Base-by-base conservation (phyloP, 2,329 filamentous ascomycete species). In the Pseudogymnoascus sp. region DNA sequence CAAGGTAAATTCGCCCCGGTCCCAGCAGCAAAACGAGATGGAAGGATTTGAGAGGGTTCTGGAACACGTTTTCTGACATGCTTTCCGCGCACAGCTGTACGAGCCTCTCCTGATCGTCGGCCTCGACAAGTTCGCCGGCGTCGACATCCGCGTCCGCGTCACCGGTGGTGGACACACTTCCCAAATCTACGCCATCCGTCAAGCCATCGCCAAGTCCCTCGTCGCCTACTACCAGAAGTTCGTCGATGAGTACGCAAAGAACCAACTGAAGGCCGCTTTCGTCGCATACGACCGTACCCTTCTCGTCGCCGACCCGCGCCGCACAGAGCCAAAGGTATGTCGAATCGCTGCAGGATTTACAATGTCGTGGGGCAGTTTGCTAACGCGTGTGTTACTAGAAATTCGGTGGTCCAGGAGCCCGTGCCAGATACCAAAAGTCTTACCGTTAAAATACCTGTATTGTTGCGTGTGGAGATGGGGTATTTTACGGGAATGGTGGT, bases 171-270 rank as follows among this genome's bases (percentile, higher is more conserved):
- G 93, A 83, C 93, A 97, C 85, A 92, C 89, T 70, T 96, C 90
- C 65, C 92, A 97, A 81, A 85, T 96, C 81, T 97, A 97, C 82
- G 94, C 94, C 78, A 91, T 97, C 84, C 92, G 94, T 74, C 94
- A 99, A 84, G 93, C 94, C 74, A 97, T 99, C 77, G 87, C 92
- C 83, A 99, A 97, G 87, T 89, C 88, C 74, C 90, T 96, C 77
- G 88, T 96, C 75, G 89, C 92, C 80, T 97, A 97, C 89, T 97
- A 97, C 89, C 93, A 97, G 84, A 97, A 99, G 86, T 99, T 88
- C 83, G 91, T 97, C 81, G 94, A 99, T 77, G 94, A 99, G 89
- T 92, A 97, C 89, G 91, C 89, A 84, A 99, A 99, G 90, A 97
- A 97, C 87, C 85, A 92, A 81, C 86, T 99, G 76, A 99, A 97